Evolutionary conservation across 768 basidiomycete species (phyloP), one percentile per base, ranked within the genome.

Genomic region (Coprinopsis sp.): DNA sequence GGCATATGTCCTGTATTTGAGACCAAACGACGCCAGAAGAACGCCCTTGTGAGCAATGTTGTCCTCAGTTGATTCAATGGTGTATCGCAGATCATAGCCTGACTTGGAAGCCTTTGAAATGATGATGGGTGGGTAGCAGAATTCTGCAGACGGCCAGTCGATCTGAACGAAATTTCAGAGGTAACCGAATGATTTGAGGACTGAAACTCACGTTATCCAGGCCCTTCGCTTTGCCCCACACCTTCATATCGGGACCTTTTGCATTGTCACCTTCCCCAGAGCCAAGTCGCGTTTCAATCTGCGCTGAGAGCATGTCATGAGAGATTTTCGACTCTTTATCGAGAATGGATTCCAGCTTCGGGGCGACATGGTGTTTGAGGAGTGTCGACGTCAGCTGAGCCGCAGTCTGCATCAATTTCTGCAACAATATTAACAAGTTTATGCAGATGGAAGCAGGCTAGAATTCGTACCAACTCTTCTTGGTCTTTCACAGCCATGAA

Each of bases 91-190:
- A 62, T 98, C 95, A 62, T 95, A 98, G 6, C 90, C 88, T 8
- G 77, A 73, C 50, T 74, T 78, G 28, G 86, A 86, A 6, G 90
- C 87, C 33, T 85, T 86, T 5, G 94, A 97, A 55, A 97, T 95
- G 60, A 98, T 90, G 62, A 97, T 94, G 2, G 95, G 93, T 2
- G 89, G 81, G 64, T 95, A 97, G 55, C 89, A 88, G 66, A 94
- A 95, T 64, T 99, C 96, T 5, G 87, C 85, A 2, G 83, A 77
- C n/a, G 73, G 69, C 80, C 89, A 95, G 60, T 99, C 92, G 46
- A 92, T 76, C 90, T 96, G 56, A 12, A 48, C 42, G 21, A 51
- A 33, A 18, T 10, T 31, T 45, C 3, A 47, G 14, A 14, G 37
- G 38, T 47, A 29, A 25, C 33, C 41, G 31, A 40, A 47, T 13